Base-by-base conservation (phyloP, 495 filamentous ascomycete species). In the Lophiostoma macrostomum region DNA sequence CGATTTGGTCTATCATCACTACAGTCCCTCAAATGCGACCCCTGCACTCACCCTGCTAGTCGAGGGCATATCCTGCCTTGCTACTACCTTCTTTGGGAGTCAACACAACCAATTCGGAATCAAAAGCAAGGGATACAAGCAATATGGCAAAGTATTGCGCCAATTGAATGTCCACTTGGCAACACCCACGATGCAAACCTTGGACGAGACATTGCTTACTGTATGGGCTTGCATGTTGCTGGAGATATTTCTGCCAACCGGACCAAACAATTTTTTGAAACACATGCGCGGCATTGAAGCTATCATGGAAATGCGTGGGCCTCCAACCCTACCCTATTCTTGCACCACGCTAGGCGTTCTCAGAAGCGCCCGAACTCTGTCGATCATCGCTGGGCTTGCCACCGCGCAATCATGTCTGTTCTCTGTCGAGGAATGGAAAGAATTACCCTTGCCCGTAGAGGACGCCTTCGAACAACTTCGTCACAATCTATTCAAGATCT, bases 161-260 rank as follows among this genome's bases (percentile, higher is more conserved):
- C 44, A 50, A 32, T 45, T 57, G 13, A 57, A 57, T 30, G 1
- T 13, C 3, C 25, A 42, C 19, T 29, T 57, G 16, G 20, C 24
- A 8, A 16, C 35, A 35, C 28, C 44, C 4, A 12, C 49, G 11
- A 19, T 50, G 11, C 53, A 57, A 16, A 50, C 37, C 12, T 30
- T 45, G 3, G 29, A 57, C 37, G 44, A 50, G 14, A 57, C 53
- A 12, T 43, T 57, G 5, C 24, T 57, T 29, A 50, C 53, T 0
- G 53, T 42, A 0, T 14, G 43, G 2, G 44, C 53, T 3, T 57
- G 53, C 23, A 40, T 50, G 19, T 39, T 57, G 32, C 45, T 49
- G 3, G 53, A 57, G 20, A 36, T 57, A 6, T 50, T 50, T 28
- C 19, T 57, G 16, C 53, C 53, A 1, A 50, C 53, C 13, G 53